Evolutionary conservation across 352 stramenopile species (phyloP).

Genomic region (Phytophthora cactorum): DNA sequence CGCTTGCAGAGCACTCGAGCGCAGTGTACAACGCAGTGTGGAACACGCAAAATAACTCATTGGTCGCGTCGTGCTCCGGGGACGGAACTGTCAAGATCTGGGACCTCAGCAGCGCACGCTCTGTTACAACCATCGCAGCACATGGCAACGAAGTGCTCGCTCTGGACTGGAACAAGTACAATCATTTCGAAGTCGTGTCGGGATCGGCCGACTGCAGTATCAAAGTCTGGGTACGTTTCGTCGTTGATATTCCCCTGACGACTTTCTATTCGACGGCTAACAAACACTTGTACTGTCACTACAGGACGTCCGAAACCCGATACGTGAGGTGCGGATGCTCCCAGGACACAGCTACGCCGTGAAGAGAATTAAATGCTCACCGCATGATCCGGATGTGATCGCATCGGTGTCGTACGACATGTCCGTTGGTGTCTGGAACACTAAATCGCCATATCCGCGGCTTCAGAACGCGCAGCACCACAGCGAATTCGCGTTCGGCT

Average conservation of each 20-base stretch:
- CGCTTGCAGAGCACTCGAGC: constrained; percentile 78
- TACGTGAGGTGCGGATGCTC: constrained; percentile 69
- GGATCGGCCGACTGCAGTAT: constrained; percentile 86
- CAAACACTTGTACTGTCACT: neutral
- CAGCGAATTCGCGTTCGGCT: constrained; percentile 88
- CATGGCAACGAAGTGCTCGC: constrained; percentile 86
- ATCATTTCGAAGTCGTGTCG: constrained; percentile 86
- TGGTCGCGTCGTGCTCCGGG: constrained; percentile 81
- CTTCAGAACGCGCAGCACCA: constrained; percentile 83
- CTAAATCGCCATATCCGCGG: constrained; percentile 72
- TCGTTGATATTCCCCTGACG: neutral
- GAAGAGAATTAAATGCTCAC: constrained; percentile 85
- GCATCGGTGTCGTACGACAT: constrained; percentile 92
- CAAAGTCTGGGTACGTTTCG: constrained; percentile 79
- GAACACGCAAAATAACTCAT: constrained; percentile 76
- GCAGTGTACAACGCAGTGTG: constrained; percentile 88
- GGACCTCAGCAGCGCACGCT: constrained; percentile 68
- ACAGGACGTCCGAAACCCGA: constrained; percentile 83
- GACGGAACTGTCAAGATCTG: constrained; percentile 83
- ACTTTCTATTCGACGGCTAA: no score
- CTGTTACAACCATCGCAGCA: constrained; percentile 65
- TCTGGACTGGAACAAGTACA: constrained; percentile 95
- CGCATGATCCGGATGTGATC: constrained; percentile 82
- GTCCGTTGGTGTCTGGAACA: constrained; percentile 91
- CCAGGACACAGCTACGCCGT: constrained; percentile 86